phyloP scores from a whole-genome alignment of 202 grass and related monocot genomes.

The Carex arenaria region DNA sequence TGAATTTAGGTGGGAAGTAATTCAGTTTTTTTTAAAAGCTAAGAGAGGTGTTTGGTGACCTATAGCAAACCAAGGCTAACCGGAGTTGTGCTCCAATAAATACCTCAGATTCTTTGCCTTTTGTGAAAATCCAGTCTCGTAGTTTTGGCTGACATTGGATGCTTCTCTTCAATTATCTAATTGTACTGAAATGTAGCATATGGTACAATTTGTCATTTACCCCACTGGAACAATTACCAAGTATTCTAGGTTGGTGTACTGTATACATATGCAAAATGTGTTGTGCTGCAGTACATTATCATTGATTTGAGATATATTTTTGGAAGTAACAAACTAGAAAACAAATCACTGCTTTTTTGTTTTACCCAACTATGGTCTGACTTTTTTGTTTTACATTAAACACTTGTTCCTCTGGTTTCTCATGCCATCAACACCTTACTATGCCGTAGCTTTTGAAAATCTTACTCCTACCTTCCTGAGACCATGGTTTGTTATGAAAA shows the following conservation, averaged over 20 bases:
- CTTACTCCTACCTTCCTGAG: not conserved
- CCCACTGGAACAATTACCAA: not conserved
- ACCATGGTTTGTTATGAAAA: not conserved
- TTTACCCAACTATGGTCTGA: not conserved
- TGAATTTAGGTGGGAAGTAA: not conserved
- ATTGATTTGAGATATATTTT: not conserved
- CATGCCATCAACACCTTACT: not conserved
- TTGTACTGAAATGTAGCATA: not conserved
- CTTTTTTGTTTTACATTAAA: not conserved
- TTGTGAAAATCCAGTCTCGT: not conserved
- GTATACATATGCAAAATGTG: not conserved
- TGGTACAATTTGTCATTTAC: not conserved
- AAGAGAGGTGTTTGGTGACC: not conserved
- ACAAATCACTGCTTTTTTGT: not conserved
- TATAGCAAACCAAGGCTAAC: not conserved
- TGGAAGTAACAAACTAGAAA: not conserved
- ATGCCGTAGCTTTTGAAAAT: not conserved
- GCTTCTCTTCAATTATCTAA: not conserved
- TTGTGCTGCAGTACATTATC: not conserved
- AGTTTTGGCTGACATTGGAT: not conserved
- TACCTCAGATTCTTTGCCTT: not conserved
- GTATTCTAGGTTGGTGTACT: not conserved
- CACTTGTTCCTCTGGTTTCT: not conserved
- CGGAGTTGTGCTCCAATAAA: not conserved
- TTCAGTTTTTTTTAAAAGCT: not conserved